These are phyloP conservation scores for Rhododendron henanense DNA, from an alignment of 148 eudicot species.

Conservation along the genomic window DNA sequence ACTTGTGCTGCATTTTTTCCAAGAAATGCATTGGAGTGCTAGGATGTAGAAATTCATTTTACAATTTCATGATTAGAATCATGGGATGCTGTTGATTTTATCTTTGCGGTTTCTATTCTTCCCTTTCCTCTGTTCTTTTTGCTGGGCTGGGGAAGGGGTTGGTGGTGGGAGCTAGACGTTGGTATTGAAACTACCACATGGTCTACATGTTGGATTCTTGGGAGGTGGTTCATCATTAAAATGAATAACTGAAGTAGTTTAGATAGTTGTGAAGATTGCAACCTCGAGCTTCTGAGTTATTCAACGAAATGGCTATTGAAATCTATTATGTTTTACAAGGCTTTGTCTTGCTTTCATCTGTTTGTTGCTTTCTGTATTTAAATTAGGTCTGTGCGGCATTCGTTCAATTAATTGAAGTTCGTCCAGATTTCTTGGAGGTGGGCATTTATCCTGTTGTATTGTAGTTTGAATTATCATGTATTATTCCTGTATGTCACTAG, in stretches of 20 bases:
- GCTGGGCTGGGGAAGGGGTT: background rate
- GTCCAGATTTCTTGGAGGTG: constrained; percentile 84
- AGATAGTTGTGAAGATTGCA: background rate
- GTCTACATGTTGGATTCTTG: background rate
- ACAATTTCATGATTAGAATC: background rate
- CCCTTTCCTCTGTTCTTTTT: background rate
- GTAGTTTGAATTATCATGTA: background rate
- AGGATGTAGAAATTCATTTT: background rate
- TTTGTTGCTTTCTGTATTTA: constrained; percentile 17
- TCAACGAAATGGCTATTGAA: background rate
- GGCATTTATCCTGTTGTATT: constrained; percentile 15
- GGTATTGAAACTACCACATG: background rate
- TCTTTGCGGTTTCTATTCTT: too few relatives aligned
- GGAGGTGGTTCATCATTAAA: background rate
- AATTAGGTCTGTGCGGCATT: constrained; percentile 91
- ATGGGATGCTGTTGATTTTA: background rate
- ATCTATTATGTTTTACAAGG: background rate
- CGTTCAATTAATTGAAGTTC: constrained; percentile 95
- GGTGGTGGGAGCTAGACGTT: background rate
- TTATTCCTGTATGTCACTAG: background rate
- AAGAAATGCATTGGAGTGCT: constrained; percentile 1
- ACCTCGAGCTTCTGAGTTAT: background rate
- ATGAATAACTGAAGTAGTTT: background rate
- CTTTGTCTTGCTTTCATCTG: constrained; percentile 2
- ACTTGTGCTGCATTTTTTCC: background rate